Evolutionary conservation across 768 basidiomycete genomes (phyloP).

Genomic region (Trametes cingulata): DNA sequence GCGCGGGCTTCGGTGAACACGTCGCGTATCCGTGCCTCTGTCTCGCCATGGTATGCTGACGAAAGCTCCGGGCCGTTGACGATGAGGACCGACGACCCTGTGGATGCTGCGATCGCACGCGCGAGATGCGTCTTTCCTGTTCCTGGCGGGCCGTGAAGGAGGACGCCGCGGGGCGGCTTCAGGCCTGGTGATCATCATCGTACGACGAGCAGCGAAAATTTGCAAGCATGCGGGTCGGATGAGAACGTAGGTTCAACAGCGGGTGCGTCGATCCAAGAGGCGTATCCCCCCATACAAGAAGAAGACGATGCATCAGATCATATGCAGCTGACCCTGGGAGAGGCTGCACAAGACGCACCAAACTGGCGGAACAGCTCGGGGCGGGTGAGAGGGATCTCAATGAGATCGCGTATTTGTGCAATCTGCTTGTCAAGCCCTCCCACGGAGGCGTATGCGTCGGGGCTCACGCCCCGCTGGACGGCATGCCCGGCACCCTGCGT

Average conservation of each 20-base stretch:
- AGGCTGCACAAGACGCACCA: slow-evolving; percentile 37
- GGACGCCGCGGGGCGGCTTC: slow-evolving; percentile 94
- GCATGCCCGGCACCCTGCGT: slow-evolving; percentile 46
- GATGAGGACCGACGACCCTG: slow-evolving; percentile 83
- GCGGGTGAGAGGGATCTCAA: slow-evolving; percentile 83
- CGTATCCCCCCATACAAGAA: not conserved
- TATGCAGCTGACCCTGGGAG: not conserved
- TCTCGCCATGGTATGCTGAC: slow-evolving; percentile 96
- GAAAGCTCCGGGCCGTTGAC: slow-evolving; percentile 96
- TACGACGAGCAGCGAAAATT: not conserved
- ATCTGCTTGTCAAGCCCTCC: slow-evolving; percentile 92
- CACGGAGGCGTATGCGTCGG: slow-evolving; percentile 75
- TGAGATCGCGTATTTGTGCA: slow-evolving; percentile 76
- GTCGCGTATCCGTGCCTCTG: slow-evolving; percentile 85
- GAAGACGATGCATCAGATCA: slow-evolving; percentile 2
- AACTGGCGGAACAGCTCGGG: slow-evolving; percentile 81
- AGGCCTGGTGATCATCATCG: slow-evolving; percentile 50
- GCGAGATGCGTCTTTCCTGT: slow-evolving; percentile 98
- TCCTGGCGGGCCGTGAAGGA: slow-evolving; percentile 94
- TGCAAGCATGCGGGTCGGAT: not conserved
- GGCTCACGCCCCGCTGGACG: slow-evolving; percentile 41
- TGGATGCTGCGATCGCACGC: slow-evolving; percentile 88
- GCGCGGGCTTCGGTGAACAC: slow-evolving; percentile 84
- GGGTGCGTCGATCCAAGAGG: not conserved
- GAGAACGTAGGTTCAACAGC: slow-evolving; percentile 2